These are phyloP conservation scores for Micromonas pusilla DNA, from an alignment of 139 green algal species.

Conservation along the genomic window DNA sequence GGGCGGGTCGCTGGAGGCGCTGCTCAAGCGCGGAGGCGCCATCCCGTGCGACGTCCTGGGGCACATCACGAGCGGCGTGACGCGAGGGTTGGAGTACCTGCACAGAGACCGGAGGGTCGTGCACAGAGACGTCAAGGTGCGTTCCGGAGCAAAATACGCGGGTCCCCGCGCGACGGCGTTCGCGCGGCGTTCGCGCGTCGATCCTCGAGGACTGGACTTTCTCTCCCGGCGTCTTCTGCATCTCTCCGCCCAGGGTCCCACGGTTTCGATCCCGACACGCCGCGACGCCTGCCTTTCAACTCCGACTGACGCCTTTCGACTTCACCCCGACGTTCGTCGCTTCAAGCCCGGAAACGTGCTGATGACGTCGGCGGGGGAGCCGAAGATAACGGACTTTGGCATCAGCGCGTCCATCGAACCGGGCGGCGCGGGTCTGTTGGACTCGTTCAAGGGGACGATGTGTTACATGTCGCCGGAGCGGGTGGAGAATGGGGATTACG, in stretches of 20 bases:
- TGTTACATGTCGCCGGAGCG: slow-evolving; percentile 52
- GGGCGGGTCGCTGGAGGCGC: slow-evolving; percentile 39
- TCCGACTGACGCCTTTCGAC: too few species aligned
- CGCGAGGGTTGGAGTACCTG: slow-evolving; percentile 37
- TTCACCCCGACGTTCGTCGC: too few species aligned
- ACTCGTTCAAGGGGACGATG: slow-evolving; percentile 46
- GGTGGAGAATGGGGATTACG: slow-evolving; percentile 46
- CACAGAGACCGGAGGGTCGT: slow-evolving; percentile 36
- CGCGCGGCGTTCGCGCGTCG: too few species aligned
- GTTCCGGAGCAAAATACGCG: too few species aligned
- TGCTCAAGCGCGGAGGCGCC: slow-evolving; percentile 20
- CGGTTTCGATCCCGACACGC: too few species aligned
- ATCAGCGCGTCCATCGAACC: slow-evolving; percentile 35
- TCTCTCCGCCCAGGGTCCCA: too few species aligned
- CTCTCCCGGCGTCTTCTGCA: too few species aligned
- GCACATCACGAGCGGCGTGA: not conserved
- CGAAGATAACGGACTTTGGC: slow-evolving; percentile 52
- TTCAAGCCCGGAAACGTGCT: slow-evolving; percentile 51
- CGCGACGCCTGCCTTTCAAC: too few species aligned
- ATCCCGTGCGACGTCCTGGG: slow-evolving; percentile 20
- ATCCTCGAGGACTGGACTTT: too few species aligned
- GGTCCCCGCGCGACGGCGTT: too few species aligned
- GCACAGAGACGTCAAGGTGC: slow-evolving; percentile 49
- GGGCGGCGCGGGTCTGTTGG: slow-evolving; percentile 41
- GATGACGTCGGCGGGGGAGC: slow-evolving; percentile 37